These are phyloP conservation scores for Aspergillus olivimuriae DNA, from an alignment of 495 filamentous ascomycete species.

Conservation along the genomic window DNA sequence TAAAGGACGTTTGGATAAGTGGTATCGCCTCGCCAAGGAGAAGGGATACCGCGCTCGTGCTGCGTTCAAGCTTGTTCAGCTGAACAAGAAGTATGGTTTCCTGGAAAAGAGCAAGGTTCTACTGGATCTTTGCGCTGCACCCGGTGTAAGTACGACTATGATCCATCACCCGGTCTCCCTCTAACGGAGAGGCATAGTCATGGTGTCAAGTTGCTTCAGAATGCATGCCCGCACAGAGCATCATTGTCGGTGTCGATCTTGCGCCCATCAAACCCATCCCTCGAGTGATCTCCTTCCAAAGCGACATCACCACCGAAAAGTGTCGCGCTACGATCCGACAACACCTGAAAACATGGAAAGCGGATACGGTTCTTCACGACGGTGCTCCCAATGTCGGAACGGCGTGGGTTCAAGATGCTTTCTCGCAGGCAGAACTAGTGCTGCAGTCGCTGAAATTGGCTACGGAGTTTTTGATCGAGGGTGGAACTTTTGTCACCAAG, in stretches of 20 bases:
- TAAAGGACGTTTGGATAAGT: slow-evolving; percentile 99
- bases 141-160: slow-evolving; percentile 58
- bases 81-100: slow-evolving; percentile 99
- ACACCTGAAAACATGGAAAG: slow-evolving; percentile 96
- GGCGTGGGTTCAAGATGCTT: slow-evolving; percentile 97
- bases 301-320: slow-evolving; percentile 97
- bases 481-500: slow-evolving; percentile 95
- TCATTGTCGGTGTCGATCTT: slow-evolving; percentile 94
- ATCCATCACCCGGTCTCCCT: slow-evolving; percentile 3
- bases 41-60: slow-evolving; percentile 96
- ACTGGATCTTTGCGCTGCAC: slow-evolving; percentile 94
- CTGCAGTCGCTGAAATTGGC: slow-evolving; percentile 88
- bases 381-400: slow-evolving; percentile 97
- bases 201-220: slow-evolving; percentile 99
- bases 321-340: slow-evolving; percentile 85
- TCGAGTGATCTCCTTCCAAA: slow-evolving; percentile 88
- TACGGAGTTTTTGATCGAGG: slow-evolving; percentile 84
- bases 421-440: slow-evolving; percentile 92
- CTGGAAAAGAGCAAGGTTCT: slow-evolving; percentile 93
- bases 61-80: slow-evolving; percentile 96
- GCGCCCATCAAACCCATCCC: slow-evolving; percentile 95
- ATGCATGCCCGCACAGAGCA: slow-evolving; percentile 81
- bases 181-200: slow-evolving; percentile 50
- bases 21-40: slow-evolving; percentile 94
- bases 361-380: slow-evolving; percentile 95